Percentiles rank a stretch among this genome's conserved stretches.
Conservation (phyloP, 148 eudicot genomes). For the Fagopyrum esculentum region DNA sequence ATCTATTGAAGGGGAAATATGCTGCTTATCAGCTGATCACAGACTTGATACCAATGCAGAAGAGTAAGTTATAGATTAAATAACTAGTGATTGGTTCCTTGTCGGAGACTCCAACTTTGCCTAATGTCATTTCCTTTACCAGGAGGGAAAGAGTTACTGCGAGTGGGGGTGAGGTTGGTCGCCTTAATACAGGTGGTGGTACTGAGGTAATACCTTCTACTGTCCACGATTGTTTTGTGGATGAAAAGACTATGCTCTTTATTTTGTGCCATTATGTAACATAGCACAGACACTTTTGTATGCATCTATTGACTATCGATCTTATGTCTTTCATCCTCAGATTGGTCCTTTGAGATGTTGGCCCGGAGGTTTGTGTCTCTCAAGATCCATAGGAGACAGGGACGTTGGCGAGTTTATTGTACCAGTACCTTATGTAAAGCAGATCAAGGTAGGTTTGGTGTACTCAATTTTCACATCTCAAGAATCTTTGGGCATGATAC, state of each 20-base stretch:
- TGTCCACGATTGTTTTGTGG: not conserved
- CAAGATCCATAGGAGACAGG: constrained; percentile 93
- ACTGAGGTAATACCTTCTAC: constrained; percentile 56
- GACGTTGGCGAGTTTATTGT: constrained; percentile 98
- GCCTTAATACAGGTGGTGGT: constrained; percentile 96
- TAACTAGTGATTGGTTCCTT: not conserved
- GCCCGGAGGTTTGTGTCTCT: constrained; percentile 99
- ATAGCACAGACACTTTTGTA: constrained; percentile 1
- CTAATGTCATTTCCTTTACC: constrained; percentile 11
- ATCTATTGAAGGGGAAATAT: constrained; percentile 78
- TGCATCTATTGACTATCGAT: not conserved
- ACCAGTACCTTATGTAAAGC: constrained; percentile 93
- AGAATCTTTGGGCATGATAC: not conserved
- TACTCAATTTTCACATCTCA: not conserved
- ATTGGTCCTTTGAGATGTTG: constrained; percentile 99
- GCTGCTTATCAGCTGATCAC: constrained; percentile 88
- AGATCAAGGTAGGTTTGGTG: constrained; percentile 71
- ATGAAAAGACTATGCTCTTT: not conserved
- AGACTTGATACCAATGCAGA: constrained; percentile 82
- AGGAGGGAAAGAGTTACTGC: constrained; percentile 92
- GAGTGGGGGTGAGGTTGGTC: constrained; percentile 98
- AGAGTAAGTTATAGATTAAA: constrained; percentile 48
- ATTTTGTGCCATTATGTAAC: not conserved
- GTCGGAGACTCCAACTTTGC: not conserved
- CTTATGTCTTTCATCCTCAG: constrained; percentile 23